Evolutionary conservation across 345 rosid species (phyloP), one percentile per base, ranked within the genome.

Genomic region (Brassica carinata): DNA sequence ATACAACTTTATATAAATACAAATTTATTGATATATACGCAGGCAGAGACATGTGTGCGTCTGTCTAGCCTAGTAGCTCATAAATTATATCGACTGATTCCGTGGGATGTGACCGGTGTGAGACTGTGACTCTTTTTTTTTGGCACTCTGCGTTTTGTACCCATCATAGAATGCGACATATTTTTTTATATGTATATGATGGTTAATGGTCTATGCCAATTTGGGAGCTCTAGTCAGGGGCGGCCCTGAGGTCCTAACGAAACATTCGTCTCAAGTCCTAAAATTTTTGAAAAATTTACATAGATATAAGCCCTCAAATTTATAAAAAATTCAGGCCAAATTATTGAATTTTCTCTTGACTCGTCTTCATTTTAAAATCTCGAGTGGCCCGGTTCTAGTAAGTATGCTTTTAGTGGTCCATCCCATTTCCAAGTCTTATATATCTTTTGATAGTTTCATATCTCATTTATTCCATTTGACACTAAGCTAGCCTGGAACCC

Each of bases 31-130:
- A 55, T 27, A 75, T 36, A 75, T 62, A 36, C 19, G 33, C 64
- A 75, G 77, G 80, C 80, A 76, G 64, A 76, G 80, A 81, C 84
- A 76, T 76, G 84, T 81, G 80, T 81, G 80, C 58, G 69, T 76
- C 67, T 63, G 72, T 63, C 61, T 69, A 15, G 67, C 15, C 19
- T 67, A 45, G 40, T 68, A 73, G 78, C 74, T 63, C 75, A 74
- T 80, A 62, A 74, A 74, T 80, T 53, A 74, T 34, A 69, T 69
- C 75, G 67, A 80, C 29, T 74, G 79, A 69, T 74, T 80, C 78
- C 78, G 38, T 74, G 75, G 71, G 65, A 80, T 73, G 63, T 80
- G 83, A 80, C 83, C 72, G 17, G 69, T 75, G 15, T 18, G 61
- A 53, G 83, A 80, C 66, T 36, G 40, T 69, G 79, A 80, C 76